A percentile compares a stretch with the other conserved stretches of the same genome.
Conservation (phyloP, 768 basidiomycete species). For the Kwoniella sp. region DNA sequence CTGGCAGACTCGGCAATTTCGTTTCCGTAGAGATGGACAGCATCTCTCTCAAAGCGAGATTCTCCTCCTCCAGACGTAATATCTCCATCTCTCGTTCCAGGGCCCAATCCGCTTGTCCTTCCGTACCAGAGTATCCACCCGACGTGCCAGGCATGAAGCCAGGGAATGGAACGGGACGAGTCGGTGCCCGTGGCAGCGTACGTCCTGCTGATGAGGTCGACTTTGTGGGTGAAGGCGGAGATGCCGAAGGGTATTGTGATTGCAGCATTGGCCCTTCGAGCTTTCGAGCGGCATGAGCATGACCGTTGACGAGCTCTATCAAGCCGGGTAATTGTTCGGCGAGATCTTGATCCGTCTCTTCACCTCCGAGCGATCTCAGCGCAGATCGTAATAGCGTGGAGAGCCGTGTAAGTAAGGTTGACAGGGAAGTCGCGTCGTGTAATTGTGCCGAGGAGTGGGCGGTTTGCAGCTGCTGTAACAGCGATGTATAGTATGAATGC, state of each 20-base stretch:
- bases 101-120: constrained; percentile 68
- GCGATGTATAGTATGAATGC: constrained; percentile 80
- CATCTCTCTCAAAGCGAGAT: constrained; percentile 67
- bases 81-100: constrained; percentile 85
- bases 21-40: constrained; percentile 58
- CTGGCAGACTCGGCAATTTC: not conserved
- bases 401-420: constrained; percentile 68
- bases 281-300: too few relatives aligned
- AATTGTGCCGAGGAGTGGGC: constrained; percentile 51
- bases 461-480: constrained; percentile 56
- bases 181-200: constrained; percentile 51
- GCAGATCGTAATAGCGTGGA: constrained; percentile 67
- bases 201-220: constrained; percentile 47
- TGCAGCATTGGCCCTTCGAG: too few relatives aligned
- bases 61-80: constrained; percentile 72
- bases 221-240: constrained; percentile 14
- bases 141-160: constrained; percentile 38
- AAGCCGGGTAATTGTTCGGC: constrained; percentile 16
- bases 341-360: constrained; percentile 50
- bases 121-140: constrained; percentile 49
- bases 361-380: constrained; percentile 59
- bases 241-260: not conserved
- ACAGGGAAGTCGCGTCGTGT: constrained; percentile 59
- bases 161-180: constrained; percentile 25
- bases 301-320: not conserved